phyloP scores from a whole-genome alignment of 768 basidiomycete species.

The Calocybe cyanea region DNA sequence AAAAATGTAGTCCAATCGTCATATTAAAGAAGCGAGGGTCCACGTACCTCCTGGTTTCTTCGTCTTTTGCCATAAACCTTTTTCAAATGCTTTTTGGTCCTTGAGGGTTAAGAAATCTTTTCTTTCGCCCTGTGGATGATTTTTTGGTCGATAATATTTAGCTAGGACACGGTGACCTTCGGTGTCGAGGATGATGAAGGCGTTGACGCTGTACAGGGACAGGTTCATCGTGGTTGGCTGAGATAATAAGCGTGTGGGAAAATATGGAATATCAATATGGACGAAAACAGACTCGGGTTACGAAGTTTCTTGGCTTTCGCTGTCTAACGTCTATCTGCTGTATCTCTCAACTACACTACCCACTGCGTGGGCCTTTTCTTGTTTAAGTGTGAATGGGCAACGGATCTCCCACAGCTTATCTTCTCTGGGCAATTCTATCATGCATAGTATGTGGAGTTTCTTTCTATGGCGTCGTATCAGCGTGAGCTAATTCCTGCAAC shows the following conservation, averaged over 20 bases:
- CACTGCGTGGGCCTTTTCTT: slow-evolving; percentile 13
- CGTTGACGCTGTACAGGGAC: slow-evolving; percentile 82
- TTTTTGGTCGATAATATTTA: slow-evolving; percentile 88
- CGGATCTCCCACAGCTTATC: slow-evolving; percentile 70
- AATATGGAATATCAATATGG: no score
- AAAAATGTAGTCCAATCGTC: neutral
- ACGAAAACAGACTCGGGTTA: no score
- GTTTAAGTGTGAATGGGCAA: slow-evolving; percentile 48
- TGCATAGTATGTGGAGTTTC: slow-evolving; percentile 53
- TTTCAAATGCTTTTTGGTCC: slow-evolving; percentile 95
- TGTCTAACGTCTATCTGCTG: slow-evolving; percentile 1
- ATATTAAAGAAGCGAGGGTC: neutral
- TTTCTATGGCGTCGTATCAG: no score
- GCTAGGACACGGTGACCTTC: slow-evolving; percentile 94
- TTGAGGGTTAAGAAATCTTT: slow-evolving; percentile 71
- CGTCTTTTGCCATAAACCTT: slow-evolving; percentile 92
- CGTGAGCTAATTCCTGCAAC: no score
- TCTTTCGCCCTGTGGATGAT: slow-evolving; percentile 55
- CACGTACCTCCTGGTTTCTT: slow-evolving; percentile 84
- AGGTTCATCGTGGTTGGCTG: slow-evolving; percentile 55
- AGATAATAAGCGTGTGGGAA: slow-evolving; percentile 5
- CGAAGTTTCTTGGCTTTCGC: no score
- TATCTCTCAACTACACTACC: neutral
- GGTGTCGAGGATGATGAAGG: slow-evolving; percentile 89
- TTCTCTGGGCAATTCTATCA: slow-evolving; percentile 74